These are phyloP conservation scores for Excoecaria cochinchinensis DNA, from an alignment of 345 rosid genomes.

Conservation along the genomic window DNA sequence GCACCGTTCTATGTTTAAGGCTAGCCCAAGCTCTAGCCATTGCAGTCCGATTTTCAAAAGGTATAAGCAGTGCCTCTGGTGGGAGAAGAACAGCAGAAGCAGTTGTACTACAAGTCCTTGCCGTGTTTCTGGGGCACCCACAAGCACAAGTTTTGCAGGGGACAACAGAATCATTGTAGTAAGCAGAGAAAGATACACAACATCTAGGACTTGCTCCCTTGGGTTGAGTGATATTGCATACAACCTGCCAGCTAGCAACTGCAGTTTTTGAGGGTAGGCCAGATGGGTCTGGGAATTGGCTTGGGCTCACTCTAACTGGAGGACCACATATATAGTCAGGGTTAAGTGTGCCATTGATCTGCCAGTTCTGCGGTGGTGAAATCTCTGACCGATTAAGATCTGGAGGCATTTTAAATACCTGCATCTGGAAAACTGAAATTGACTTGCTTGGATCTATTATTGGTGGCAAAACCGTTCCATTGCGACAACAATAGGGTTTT, in stretches of 20 bases:
- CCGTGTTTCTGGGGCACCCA: conserved; percentile 62
- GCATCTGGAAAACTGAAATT: conserved; percentile 70
- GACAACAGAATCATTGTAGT: conserved; percentile 79
- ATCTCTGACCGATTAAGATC: conserved; percentile 66
- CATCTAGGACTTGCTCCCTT: conserved; percentile 65
- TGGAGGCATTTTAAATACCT: conserved; percentile 93
- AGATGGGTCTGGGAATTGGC: conserved; percentile 65
- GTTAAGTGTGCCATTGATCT: conserved; percentile 72
- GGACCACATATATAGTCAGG: conserved; percentile 84
- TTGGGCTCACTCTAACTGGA: conserved; percentile 77
- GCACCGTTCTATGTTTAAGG: conserved; percentile 53
- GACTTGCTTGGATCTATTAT: conserved; percentile 84
- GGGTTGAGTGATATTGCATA: conserved; percentile 84
- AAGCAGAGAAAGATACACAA: conserved; percentile 91
- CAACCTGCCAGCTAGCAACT: conserved; percentile 93
- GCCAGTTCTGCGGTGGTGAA: conserved; percentile 81
- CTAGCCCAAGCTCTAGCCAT: conserved; percentile 66
- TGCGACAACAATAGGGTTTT: conserved; percentile 78
- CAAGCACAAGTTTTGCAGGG: conserved; percentile 92
- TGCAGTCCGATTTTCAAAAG: conserved; percentile 75
- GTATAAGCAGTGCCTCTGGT: conserved; percentile 72
- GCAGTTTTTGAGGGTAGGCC: conserved; percentile 68
- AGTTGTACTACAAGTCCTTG: conserved; percentile 59
- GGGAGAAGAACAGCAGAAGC: conserved; percentile 81
- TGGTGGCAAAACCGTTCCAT: conserved; percentile 82